A percentile compares a stretch with the other conserved stretches of the same genome.
Conservation (phyloP, 306 rosid genomes). For the Oemleria cerasiformis region DNA sequence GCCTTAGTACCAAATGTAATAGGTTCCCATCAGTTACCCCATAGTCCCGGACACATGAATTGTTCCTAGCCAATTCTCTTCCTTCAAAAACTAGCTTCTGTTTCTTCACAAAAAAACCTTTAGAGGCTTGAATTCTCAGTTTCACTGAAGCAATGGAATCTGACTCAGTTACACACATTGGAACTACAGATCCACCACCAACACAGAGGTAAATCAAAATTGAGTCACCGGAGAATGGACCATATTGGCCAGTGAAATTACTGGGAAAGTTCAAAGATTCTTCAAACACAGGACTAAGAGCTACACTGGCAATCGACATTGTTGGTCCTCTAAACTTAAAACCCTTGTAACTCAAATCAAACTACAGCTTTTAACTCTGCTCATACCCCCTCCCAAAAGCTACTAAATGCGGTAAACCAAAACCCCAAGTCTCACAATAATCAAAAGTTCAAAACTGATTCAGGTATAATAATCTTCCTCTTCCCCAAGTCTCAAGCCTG, state of each 20-base stretch:
- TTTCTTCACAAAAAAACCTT: conserved; percentile 61
- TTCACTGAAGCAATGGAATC: conserved; percentile 78
- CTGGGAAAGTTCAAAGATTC: conserved; percentile 25
- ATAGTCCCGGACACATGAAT: conserved; percentile 58
- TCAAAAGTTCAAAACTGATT: neutral
- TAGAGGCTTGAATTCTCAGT: conserved; percentile 61
- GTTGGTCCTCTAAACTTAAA: conserved; percentile 32
- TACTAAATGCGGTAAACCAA: neutral
- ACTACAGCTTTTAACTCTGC: neutral
- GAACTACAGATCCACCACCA: conserved; percentile 53
- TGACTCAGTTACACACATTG: conserved; percentile 57
- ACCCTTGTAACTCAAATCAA: conserved; percentile 29
- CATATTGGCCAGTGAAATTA: conserved; percentile 17
- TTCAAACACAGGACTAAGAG: conserved; percentile 40
- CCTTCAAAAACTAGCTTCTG: conserved; percentile 73
- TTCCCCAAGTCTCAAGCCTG: neutral
- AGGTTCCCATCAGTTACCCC: conserved; percentile 69
- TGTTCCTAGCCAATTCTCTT: conserved; percentile 63
- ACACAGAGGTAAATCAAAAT: conserved; percentile 58
- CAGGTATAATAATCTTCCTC: neutral
- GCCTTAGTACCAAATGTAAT: conserved; percentile 60
- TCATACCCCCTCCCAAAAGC: neutral
- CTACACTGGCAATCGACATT: conserved; percentile 57
- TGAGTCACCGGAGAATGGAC: conserved; percentile 31
- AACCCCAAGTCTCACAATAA: neutral